Base-by-base conservation (phyloP, 176 grass and related monocot genomes). In the Oryza longistaminata region DNA sequence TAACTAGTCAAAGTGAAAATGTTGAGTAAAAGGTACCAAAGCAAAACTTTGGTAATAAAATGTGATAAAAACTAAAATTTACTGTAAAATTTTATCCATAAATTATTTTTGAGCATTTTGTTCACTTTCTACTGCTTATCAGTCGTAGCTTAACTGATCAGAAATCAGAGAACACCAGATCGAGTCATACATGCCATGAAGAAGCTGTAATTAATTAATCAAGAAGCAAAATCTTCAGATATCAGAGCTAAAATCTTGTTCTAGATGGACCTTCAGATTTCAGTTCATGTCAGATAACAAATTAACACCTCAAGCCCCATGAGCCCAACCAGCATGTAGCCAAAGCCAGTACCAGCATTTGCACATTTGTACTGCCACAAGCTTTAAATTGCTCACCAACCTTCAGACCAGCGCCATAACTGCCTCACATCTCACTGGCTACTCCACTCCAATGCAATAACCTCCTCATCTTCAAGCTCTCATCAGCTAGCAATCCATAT, bases 321-420 rank as follows among this genome's bases (percentile, higher is more conserved):
- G 2, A 10, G 14, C 50, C 8, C 11, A n/a, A 35, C 46, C 60
- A 2, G 17, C 33, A 25, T 27, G 39, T 40, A 73, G 70, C 0
- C n/a, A n/a, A n/a, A 35, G 0, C 19, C 64, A 70, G 37, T 27
- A 76, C 82, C 78, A 68, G 83, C 74, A 90, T 39, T n/a, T 12
- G 68, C 13, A 82, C 53, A 58, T 58, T 58, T 58, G 70, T 62
- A 71, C 70, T 62, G 9, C 58, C 79, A 90, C 88, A 74, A 74
- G 84, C 88, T 90, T 87, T 90, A 79, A 87, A 87, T 87, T 42
- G 74, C 61, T 17, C 50, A 83, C 80, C 88, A 83, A 90, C 80
- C 39, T 79, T 85, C 62, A 19, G 0, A 27, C n/a, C 74, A 39
- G 27, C 68, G 12, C 84, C 74, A 79, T 90, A 90, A 90, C 80